Evolutionary conservation across 2,329 filamentous ascomycete genomes (phyloP).

Genomic region (Cylindrodendrum hubeiense): DNA sequence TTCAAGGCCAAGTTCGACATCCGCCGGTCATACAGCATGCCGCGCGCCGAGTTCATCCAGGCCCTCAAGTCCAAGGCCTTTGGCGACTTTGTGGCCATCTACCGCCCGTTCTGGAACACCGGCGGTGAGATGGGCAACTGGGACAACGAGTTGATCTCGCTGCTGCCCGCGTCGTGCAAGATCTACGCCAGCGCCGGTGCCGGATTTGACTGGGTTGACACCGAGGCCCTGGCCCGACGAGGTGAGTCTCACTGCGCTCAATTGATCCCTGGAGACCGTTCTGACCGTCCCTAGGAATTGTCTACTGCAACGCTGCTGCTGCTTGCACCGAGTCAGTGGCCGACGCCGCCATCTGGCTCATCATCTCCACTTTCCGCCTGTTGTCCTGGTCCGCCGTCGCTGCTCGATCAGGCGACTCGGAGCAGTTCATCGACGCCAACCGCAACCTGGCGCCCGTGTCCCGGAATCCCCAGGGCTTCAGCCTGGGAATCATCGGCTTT

Average conservation of each 20-base stretch:
- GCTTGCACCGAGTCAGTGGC: slow-evolving; percentile 45
- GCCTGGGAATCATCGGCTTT: slow-evolving; percentile 42
- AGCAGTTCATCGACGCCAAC: slow-evolving; percentile 42
- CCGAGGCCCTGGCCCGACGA: slow-evolving; percentile 36
- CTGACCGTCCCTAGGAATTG: slow-evolving; percentile 32
- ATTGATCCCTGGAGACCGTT: background rate
- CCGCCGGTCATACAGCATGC: slow-evolving; percentile 42
- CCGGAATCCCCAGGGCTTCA: slow-evolving; percentile 40
- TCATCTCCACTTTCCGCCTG: slow-evolving; percentile 44
- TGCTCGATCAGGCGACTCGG: slow-evolving; percentile 39
- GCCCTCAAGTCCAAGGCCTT: slow-evolving; percentile 39
- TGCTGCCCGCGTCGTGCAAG: slow-evolving; percentile 40
- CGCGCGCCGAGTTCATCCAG: slow-evolving; percentile 40
- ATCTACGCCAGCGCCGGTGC: slow-evolving; percentile 43
- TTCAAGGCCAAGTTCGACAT: slow-evolving; percentile 43
- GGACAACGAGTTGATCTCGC: slow-evolving; percentile 41
- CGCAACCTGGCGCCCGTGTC: slow-evolving; percentile 40
- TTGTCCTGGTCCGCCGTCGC: slow-evolving; percentile 43
- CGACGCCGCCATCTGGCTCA: slow-evolving; percentile 44
- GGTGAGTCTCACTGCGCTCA: slow-evolving; percentile 8
- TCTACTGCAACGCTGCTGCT: slow-evolving; percentile 43
- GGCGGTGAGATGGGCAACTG: slow-evolving; percentile 46
- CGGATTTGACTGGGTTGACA: slow-evolving; percentile 46
- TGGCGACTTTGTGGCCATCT: slow-evolving; percentile 43
- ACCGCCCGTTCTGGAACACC: slow-evolving; percentile 44